These are phyloP conservation scores for Aspergillus leporis DNA, from an alignment of 495 filamentous ascomycete genomes.

Conservation along the genomic window DNA sequence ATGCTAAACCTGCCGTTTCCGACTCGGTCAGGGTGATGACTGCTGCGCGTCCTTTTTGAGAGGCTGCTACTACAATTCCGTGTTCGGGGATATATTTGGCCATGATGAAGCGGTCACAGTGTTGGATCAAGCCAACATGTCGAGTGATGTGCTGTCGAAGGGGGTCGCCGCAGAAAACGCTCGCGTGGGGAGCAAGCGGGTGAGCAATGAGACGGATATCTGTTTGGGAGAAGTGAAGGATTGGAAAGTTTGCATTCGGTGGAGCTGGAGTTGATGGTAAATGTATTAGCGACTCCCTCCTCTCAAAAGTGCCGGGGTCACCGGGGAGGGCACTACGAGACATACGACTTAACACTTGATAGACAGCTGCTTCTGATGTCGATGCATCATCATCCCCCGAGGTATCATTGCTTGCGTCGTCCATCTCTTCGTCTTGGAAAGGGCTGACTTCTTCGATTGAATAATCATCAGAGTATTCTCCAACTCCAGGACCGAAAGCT, in stretches of 20 bases:
- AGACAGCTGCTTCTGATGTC: slow-evolving; percentile 9
- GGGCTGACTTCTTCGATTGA: slow-evolving; percentile 25
- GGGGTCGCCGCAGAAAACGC: slow-evolving; percentile 47
- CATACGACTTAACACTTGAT: slow-evolving; percentile 24
- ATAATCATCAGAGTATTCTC: slow-evolving; percentile 24
- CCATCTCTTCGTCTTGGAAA: slow-evolving; percentile 12
- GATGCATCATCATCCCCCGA: slow-evolving; percentile 14
- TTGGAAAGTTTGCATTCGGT: slow-evolving; percentile 33
- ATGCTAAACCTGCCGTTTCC: slow-evolving; percentile 35
- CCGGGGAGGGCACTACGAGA: slow-evolving; percentile 9
- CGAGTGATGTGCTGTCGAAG: slow-evolving; percentile 45
- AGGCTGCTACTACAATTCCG: slow-evolving; percentile 71
- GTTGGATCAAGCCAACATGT: slow-evolving; percentile 35
- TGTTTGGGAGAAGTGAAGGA: slow-evolving; percentile 60
- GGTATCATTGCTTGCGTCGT: slow-evolving; percentile 14
- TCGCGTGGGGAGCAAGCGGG: slow-evolving; percentile 42
- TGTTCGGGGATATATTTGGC: slow-evolving; percentile 74
- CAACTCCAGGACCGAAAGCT: slow-evolving; percentile 22
- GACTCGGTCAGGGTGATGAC: slow-evolving; percentile 68
- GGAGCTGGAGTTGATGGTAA: slow-evolving; percentile 20
- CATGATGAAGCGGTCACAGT: slow-evolving; percentile 74
- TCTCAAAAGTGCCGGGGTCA: background rate
- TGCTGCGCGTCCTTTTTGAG: slow-evolving; percentile 71
- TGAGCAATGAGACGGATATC: slow-evolving; percentile 59
- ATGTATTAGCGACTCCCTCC: slow-evolving; percentile 10